Percentiles rank a stretch among this genome's conserved stretches.
phyloP scores from a whole-genome alignment of 2,329 filamentous ascomycete species.

The Beauveria sp. region DNA sequence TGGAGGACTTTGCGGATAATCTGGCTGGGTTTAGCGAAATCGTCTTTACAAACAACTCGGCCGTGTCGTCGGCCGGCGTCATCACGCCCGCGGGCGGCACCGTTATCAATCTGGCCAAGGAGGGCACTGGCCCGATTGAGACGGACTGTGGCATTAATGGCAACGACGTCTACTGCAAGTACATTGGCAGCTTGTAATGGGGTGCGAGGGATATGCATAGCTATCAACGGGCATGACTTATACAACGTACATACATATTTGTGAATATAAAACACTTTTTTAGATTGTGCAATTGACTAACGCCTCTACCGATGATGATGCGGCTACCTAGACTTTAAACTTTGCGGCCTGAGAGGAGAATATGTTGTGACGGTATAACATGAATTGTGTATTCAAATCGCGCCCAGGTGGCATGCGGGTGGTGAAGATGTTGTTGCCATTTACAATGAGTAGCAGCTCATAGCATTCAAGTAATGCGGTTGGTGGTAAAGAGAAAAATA shows the following conservation, averaged over 20 bases:
- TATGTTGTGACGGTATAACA: no score
- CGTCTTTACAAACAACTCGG: conserved; percentile 4
- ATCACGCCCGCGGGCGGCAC: background rate
- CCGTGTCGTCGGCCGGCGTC: conserved; percentile 21
- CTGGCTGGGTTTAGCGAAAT: conserved; percentile 8
- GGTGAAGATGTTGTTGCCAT: no score
- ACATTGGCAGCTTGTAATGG: background rate
- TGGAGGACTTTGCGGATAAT: conserved; percentile 28
- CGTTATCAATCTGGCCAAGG: background rate
- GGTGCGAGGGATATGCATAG: background rate
- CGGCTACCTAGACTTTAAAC: no score
- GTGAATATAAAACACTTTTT: background rate
- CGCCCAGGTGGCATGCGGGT: no score
- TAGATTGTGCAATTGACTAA: no score
- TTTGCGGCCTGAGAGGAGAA: no score
- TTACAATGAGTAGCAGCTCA: no score
- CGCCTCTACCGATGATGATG: no score
- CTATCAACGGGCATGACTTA: background rate
- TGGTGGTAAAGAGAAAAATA: no score
- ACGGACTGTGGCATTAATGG: background rate
- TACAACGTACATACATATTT: background rate
- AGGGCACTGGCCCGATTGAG: background rate
- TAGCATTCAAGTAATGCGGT: no score
- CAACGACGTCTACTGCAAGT: background rate
- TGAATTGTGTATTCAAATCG: no score